Conservation (phyloP, 2,329 filamentous ascomycete genomes). For the Pestalotiopsis sp. region DNA sequence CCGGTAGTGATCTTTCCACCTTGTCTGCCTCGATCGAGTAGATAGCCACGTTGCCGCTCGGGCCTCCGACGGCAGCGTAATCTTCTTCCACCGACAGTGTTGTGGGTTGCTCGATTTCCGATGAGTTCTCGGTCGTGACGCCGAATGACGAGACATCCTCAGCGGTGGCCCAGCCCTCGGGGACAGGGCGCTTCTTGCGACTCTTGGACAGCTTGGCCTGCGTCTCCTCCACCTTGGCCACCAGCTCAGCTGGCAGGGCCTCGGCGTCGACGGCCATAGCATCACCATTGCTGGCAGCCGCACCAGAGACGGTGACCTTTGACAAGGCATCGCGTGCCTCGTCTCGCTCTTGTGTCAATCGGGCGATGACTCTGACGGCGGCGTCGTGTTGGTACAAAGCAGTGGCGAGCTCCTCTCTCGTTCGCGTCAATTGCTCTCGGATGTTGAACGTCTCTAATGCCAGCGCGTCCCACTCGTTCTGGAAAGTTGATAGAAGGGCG, state of each 20-base stretch:
- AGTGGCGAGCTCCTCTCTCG: constrained; percentile 88
- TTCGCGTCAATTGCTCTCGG: constrained; percentile 85
- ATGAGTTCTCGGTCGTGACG: constrained; percentile 44
- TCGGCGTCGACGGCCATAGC: constrained; percentile 91
- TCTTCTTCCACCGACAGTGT: constrained; percentile 57
- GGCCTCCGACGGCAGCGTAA: constrained; percentile 73
- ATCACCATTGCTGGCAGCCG: constrained; percentile 68
- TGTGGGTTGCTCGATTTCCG: constrained; percentile 50
- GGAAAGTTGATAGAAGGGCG: constrained; percentile 88
- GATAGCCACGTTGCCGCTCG: constrained; percentile 73
- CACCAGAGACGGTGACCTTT: constrained; percentile 73
- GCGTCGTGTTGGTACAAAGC: constrained; percentile 97
- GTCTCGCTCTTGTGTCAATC: constrained; percentile 87
- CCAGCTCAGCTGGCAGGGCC: constrained; percentile 71
- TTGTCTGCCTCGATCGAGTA: constrained; percentile 73
- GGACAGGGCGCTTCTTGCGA: constrained; percentile 85
- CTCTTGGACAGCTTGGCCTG: constrained; percentile 84
- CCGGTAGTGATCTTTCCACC: constrained; percentile 67
- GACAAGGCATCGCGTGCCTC: constrained; percentile 89
- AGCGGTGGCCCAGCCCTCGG: constrained; percentile 79
- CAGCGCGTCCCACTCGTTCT: constrained; percentile 97
- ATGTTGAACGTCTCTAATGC: constrained; percentile 90
- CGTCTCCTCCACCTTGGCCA: constrained; percentile 75
- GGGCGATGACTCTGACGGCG: constrained; percentile 91
- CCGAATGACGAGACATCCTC: constrained; percentile 65